Evolutionary conservation across 257 asterid species (phyloP).

Genomic region (Misopates orontium): DNA sequence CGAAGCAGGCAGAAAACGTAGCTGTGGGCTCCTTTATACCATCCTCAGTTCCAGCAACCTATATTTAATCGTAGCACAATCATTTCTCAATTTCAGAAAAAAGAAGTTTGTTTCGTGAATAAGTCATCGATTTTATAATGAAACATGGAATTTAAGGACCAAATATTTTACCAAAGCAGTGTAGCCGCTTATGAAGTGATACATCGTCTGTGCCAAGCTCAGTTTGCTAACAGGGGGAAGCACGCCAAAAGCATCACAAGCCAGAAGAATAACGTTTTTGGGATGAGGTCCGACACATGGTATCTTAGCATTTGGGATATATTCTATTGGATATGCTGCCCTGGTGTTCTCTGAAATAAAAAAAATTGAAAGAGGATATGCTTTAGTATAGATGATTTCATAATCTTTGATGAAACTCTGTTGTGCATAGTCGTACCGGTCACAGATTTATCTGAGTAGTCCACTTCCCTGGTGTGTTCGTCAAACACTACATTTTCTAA

Average conservation of each 20-base stretch:
- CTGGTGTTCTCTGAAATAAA: constrained; percentile 73
- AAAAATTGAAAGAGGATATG: neutral
- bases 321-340: constrained; percentile 92
- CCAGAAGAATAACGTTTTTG: constrained; percentile 78
- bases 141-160: neutral
- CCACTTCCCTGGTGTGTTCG: constrained; percentile 88
- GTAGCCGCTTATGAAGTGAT: constrained; percentile 95
- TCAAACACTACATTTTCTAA: constrained; percentile 89
- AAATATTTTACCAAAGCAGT: constrained; percentile 68
- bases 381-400: neutral
- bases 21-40: constrained; percentile 95
- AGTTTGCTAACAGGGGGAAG: constrained; percentile 96
- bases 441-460: constrained; percentile 81
- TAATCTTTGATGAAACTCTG: neutral
- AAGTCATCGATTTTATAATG: neutral
- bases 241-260: constrained; percentile 97
- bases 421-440: constrained; percentile 50
- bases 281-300: constrained; percentile 98
- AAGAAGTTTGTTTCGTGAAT: neutral
- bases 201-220: constrained; percentile 84
- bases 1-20: constrained; percentile 92
- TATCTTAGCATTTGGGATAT: constrained; percentile 84
- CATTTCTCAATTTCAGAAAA: neutral
- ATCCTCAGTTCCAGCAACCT: constrained; percentile 99
- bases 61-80: constrained; percentile 2